phyloP scores from a whole-genome alignment of 2,329 filamentous ascomycete species.

The Nemania diffusa region DNA sequence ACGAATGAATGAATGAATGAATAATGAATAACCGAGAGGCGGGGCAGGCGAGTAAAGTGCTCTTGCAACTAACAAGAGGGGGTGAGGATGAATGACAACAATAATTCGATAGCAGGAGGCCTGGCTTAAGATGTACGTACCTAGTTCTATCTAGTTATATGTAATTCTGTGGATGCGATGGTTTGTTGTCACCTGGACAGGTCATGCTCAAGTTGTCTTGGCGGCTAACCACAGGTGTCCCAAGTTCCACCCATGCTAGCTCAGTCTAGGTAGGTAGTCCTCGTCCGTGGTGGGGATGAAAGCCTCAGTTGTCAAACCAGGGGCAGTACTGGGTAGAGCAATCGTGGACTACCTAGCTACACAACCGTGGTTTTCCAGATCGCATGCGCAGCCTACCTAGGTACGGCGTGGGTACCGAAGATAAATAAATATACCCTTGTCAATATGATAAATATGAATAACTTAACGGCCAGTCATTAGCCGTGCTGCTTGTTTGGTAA shows the following conservation, averaged over 20 bases:
- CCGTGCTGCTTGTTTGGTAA: not conserved
- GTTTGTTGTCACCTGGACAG: conserved; percentile 36
- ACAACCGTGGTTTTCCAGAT: not conserved
- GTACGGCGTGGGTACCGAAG: too few relatives aligned
- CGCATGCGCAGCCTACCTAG: not conserved
- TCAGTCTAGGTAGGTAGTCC: not conserved
- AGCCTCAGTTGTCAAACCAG: conserved; percentile 18
- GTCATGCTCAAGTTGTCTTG: conserved; percentile 27
- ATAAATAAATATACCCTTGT: too few relatives aligned
- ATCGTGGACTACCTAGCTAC: not conserved
- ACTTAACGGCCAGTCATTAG: too few relatives aligned
- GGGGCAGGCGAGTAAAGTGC: not conserved
- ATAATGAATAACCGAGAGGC: not conserved
- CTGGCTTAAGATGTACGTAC: conserved; percentile 9
- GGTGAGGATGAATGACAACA: not conserved
- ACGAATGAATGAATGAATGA: not conserved
- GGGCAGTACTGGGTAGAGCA: not conserved
- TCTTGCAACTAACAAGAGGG: not conserved
- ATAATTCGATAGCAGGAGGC: not conserved
- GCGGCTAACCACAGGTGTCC: conserved; percentile 16
- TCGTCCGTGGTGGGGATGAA: conserved; percentile 15
- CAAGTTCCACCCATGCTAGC: not conserved
- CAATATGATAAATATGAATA: not conserved
- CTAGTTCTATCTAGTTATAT: not conserved
- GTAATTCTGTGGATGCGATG: conserved; percentile 9